Base-by-base conservation (phyloP, 495 filamentous ascomycete species). In the Paragyromitra xinjiangensis region DNA sequence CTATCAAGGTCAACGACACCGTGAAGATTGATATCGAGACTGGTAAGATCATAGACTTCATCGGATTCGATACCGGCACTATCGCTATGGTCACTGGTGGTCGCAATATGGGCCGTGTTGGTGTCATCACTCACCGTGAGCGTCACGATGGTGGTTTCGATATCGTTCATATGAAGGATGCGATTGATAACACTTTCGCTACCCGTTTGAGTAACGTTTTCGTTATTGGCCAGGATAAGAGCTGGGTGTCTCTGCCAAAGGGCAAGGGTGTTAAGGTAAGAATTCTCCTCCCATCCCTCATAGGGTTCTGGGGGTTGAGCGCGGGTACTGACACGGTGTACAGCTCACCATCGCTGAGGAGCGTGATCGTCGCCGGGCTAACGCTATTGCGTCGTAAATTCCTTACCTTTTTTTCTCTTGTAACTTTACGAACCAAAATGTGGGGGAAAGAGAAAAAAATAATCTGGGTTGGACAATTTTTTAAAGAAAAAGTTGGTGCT, bases 31-130 rank as follows among this genome's bases (percentile, higher is more conserved):
- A 98, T 82, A 89, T 98, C 62, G 88, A 93, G 81, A 95, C 95
- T 67, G 95, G 95, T 88, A 98, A 98, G 90, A 96, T 98, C 88
- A 82, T 85, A 79, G 95, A 98, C 86, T 98, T 90, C 88, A 94
- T 98, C 90, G 90, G 88, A 85, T 99, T 99, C 88, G 95, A 99
- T 86, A 97, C 93, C 82, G 95, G 94, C 86, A 92, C 93, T 83
- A 94, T 98, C 84, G 92, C 91, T 85, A 99, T 99, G 95, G 92
- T 91, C 80, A 97, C 94, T 76, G 95, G 95, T 90, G 95, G 95
- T 90, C 95, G 95, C 85, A 97, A 97, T 90, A 98, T 97, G 94
- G 95, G 95, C 84, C 96, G 95, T 94, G 94, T 98, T 83, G 95
- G 96, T 91, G 95, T 98, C 84, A 94, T 99, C 88, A 98, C 96